Evolutionary conservation across 2,329 filamentous ascomycete species (phyloP).

Genomic region (Ophiostoma sp.): DNA sequence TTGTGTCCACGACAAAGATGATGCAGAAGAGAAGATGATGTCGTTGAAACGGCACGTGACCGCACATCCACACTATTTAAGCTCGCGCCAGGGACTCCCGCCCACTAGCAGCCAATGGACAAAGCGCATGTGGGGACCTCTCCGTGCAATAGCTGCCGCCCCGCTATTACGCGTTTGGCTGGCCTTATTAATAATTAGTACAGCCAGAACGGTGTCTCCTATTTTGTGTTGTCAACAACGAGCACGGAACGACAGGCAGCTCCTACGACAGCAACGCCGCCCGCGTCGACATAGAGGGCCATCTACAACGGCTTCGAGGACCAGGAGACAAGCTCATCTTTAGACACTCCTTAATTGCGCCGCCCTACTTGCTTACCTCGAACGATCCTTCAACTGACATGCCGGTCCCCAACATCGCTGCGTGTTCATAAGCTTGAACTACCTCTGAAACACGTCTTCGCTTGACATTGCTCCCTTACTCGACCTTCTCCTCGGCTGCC

Average conservation of each 20-base stretch:
- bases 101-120: constrained; percentile 1
- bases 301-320: background rate
- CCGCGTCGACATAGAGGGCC: background rate
- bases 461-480: background rate
- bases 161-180: constrained; percentile 12
- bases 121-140: constrained; percentile 1
- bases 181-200: background rate
- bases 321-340: background rate
- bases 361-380: background rate
- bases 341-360: background rate
- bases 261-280: constrained; percentile 1
- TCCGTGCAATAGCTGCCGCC: background rate
- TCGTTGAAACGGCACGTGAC: background rate
- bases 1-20: too few relatives aligned
- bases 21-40: too few relatives aligned
- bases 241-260: background rate
- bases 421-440: background rate
- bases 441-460: background rate
- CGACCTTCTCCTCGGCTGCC: background rate
- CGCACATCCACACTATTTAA: background rate
- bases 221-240: background rate
- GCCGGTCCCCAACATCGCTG: background rate
- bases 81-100: constrained; percentile 11
- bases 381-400: background rate
- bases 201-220: constrained; percentile 3